Percentiles rank a stretch among this genome's conserved stretches.
Conservation (phyloP, 73 alveolate species). For the Paraurostyla sp. region DNA sequence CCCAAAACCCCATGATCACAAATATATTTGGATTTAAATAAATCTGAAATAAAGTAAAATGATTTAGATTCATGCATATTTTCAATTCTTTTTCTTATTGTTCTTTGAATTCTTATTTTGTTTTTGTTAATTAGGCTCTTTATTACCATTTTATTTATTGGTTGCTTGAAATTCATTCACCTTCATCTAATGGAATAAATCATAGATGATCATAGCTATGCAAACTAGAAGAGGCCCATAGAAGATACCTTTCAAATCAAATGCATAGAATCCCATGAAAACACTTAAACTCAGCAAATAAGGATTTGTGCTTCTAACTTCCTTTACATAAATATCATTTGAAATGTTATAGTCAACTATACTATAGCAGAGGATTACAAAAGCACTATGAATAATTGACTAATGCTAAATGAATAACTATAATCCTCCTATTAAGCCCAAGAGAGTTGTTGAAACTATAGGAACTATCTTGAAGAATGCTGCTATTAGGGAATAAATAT, state of each 20-base stretch:
- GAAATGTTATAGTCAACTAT: neutral
- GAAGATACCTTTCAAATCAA: constrained; percentile 39
- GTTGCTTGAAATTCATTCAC: neutral
- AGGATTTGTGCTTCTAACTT: constrained; percentile 12
- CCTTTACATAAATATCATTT: constrained; percentile 10
- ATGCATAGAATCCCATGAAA: constrained; percentile 55
- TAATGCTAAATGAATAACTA: neutral
- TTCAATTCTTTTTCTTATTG: too few relatives aligned
- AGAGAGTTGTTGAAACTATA: neutral
- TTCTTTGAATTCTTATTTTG: neutral
- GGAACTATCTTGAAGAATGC: constrained; percentile 55
- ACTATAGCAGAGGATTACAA: neutral
- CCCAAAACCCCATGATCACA: neutral
- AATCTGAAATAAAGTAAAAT: too few relatives aligned
- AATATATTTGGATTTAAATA: too few relatives aligned
- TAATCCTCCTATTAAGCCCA: constrained; percentile 30
- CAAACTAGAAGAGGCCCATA: constrained; percentile 46
- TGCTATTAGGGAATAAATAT: constrained; percentile 18
- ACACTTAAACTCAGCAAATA: constrained; percentile 49
- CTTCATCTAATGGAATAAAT: neutral
- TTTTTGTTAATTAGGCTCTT: too few relatives aligned
- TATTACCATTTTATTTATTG: too few relatives aligned
- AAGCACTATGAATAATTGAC: neutral
- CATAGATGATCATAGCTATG: constrained; percentile 7
- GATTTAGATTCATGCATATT: too few relatives aligned